Conservation (phyloP, 1,284 basidiomycete genomes). For the Heliocybe sulcata region DNA sequence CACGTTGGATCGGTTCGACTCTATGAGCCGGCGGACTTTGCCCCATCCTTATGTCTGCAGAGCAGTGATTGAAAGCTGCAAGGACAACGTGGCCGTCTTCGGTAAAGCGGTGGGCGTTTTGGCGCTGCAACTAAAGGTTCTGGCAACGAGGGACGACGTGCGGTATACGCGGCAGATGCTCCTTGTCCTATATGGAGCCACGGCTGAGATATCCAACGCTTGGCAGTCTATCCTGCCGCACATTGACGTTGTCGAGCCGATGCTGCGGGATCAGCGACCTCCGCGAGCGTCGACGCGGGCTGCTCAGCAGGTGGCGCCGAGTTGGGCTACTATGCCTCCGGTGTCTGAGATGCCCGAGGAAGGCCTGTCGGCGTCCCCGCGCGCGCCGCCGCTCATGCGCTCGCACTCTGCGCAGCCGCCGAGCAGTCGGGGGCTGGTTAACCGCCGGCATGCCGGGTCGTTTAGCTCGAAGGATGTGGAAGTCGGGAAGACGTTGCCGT, state of each 20-base stretch:
- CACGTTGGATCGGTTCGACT: conserved; percentile 90
- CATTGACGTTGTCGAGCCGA: conserved; percentile 62
- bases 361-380: background rate
- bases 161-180: conserved; percentile 87
- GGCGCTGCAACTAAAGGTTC: conserved; percentile 72
- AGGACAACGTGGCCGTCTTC: conserved; percentile 83
- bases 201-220: conserved; percentile 81
- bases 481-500: conserved; percentile 76
- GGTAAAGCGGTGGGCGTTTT: conserved; percentile 84
- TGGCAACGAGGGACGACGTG: conserved; percentile 74
- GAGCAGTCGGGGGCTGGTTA: conserved; percentile 33
- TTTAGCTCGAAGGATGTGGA: conserved; percentile 91
- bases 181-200: conserved; percentile 85
- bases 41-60: conserved; percentile 74
- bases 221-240: conserved; percentile 81
- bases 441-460: conserved; percentile 85
- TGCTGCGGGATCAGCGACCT: conserved; percentile 43
- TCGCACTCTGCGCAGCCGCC: conserved; percentile 4
- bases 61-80: conserved; percentile 76
- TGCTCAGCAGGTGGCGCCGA: conserved; percentile 13
- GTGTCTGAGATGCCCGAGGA: background rate
- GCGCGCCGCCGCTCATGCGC: background rate
- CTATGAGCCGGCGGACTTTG: conserved; percentile 61
- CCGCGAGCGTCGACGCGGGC: conserved; percentile 21
- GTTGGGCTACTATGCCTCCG: conserved; percentile 8